These are phyloP conservation scores for Ophiobolus disseminans DNA, from an alignment of 2,329 filamentous ascomycete genomes.

Conservation along the genomic window DNA sequence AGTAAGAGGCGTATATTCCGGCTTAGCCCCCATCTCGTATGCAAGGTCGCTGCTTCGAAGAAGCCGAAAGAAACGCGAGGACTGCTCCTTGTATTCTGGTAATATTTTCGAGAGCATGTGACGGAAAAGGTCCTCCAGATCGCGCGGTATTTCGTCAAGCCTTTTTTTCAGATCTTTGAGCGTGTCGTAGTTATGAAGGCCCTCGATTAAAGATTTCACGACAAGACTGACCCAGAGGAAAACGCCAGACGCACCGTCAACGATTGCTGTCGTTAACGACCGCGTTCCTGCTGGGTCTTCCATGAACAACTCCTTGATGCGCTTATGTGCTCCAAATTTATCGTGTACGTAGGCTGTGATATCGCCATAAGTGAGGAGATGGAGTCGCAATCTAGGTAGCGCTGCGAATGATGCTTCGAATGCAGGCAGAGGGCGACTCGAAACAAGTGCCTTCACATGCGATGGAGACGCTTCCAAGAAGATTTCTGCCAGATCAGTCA, in stretches of 20 bases:
- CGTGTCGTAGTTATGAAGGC: constrained; percentile 4
- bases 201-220: constrained; percentile 3
- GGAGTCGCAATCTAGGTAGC: constrained; percentile 3
- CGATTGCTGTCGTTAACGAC: background rate
- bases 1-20: too few relatives aligned
- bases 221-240: constrained; percentile 12
- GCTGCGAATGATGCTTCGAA: background rate
- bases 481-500: constrained; percentile 5
- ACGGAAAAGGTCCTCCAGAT: constrained; percentile 15
- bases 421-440: constrained; percentile 10
- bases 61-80: too few relatives aligned
- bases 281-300: background rate
- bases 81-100: too few relatives aligned
- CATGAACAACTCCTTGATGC: background rate
- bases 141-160: constrained; percentile 11
- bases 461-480: constrained; percentile 1
- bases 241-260: constrained; percentile 3
- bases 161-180: constrained; percentile 4
- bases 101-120: too few relatives aligned
- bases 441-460: constrained; percentile 8
- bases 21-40: too few relatives aligned
- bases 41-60: too few relatives aligned
- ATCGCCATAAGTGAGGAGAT: constrained; percentile 5
- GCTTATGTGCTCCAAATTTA: background rate
- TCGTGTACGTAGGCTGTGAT: constrained; percentile 8